Base-by-base conservation (phyloP, 202 grass and related monocot species). In the Panicum virgatum region DNA sequence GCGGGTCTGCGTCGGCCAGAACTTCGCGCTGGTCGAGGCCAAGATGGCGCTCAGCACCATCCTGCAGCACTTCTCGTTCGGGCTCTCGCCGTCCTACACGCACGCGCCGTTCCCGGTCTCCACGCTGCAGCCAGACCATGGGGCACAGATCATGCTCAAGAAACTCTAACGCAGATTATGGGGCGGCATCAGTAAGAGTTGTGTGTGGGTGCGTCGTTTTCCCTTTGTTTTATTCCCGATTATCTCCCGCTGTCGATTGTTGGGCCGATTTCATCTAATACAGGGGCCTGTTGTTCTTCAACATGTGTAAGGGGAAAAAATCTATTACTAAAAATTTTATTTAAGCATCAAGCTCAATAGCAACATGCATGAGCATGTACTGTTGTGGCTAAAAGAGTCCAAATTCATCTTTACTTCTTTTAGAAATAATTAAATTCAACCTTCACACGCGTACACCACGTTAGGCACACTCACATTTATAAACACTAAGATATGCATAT, bases 31-130 rank as follows among this genome's bases (percentile, higher is more conserved):
- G 61, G 32, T 92, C 1, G 89, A 90, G 63, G 87, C 89, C 50
- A 94, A 92, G 69, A 66, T 94, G 60, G 83, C 56, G 20, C 47
- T 94, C 69, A 82, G 76, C 78, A 79, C 63, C 36, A 89, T 94
- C 53, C 89, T 94, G 61, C 92, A 80, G 29, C 76, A 52, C 71
- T 91, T 91, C 83, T 69, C 63, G 3, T 91, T 94, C 62, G 72
- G 73, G 47, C 86, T 91, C 40, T 94, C 88, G 0, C 72, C 54
- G 5, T 64, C 89, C 20, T 94, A 94, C 74, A 14, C 25, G 13
- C 86, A 91, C 52, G 86, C 89, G 18, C 89, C 86, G 6, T 78
- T 78, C 42, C 75, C 46, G 20, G 80, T 83, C 62, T 19, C 77
- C 34, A 94, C 84, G 3, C 20, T 91, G 45, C 89, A 85, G 68